Conservation (phyloP, 257 asterid species). For the Verbascum thapsus region DNA sequence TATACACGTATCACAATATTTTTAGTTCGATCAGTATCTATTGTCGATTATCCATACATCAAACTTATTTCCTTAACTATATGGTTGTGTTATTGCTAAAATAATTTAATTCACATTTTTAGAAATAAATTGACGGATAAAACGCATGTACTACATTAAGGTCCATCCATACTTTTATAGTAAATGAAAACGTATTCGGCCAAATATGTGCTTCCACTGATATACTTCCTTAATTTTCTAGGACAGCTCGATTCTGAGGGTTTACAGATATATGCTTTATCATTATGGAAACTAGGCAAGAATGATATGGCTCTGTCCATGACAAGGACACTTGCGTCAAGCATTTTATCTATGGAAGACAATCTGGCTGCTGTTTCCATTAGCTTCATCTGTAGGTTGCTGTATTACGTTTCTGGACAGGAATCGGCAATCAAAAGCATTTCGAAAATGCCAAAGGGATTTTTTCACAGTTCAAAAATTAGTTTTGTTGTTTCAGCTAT, state of each 20-base stretch:
- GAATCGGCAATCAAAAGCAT: conserved; percentile 71
- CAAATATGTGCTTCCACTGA: conserved; percentile 20
- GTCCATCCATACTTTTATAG: too few relatives aligned
- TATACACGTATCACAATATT: too few relatives aligned
- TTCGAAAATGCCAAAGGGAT: conserved; percentile 77
- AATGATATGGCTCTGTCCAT: conserved; percentile 69
- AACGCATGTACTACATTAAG: too few relatives aligned
- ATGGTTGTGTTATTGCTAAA: too few relatives aligned
- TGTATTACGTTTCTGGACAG: conserved; percentile 66
- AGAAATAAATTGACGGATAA: too few relatives aligned
- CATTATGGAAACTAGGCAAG: conserved; percentile 81
- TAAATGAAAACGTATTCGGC: too few relatives aligned
- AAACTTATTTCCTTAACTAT: too few relatives aligned
- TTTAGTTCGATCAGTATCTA: too few relatives aligned
- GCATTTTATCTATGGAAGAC: conserved; percentile 66
- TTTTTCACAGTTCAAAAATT: conserved; percentile 64
- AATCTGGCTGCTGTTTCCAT: conserved; percentile 61
- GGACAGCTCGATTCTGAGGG: conserved; percentile 79
- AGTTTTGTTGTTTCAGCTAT: conserved; percentile 73
- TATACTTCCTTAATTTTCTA: conserved; percentile 44
- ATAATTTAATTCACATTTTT: too few relatives aligned
- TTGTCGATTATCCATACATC: too few relatives aligned
- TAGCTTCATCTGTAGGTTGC: conserved; percentile 76
- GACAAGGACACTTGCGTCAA: conserved; percentile 62
- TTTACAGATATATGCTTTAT: conserved; percentile 79